Percentiles rank a stretch among this genome's conserved stretches.
These are phyloP conservation scores for Caryopteris hybrid DNA, from an alignment of 305 asterid genomes.

Conservation along the genomic window DNA sequence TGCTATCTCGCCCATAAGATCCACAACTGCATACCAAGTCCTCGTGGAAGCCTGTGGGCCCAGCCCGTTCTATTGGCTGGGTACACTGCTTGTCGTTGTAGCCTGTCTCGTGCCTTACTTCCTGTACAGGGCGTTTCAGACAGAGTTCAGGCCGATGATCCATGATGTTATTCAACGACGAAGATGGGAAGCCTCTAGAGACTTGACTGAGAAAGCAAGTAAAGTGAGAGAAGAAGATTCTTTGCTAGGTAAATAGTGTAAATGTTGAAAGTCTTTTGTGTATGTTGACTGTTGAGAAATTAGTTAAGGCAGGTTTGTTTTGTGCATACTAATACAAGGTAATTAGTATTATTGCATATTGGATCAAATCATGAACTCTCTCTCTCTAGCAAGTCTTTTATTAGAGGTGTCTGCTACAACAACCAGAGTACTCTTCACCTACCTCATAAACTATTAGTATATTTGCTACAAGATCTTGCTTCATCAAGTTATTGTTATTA, in stretches of 20 bases:
- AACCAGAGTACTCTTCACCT: background rate
- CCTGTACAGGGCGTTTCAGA: slow-evolving; percentile 61
- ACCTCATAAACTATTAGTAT: background rate
- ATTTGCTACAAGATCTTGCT: background rate
- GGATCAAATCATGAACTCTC: background rate
- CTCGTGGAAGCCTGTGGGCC: slow-evolving; percentile 85
- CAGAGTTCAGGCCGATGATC: slow-evolving; percentile 66
- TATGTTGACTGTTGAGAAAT: background rate
- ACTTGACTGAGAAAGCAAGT: slow-evolving; percentile 6
- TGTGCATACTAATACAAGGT: slow-evolving; percentile 19
- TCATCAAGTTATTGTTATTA: no score
- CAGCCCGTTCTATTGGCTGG: slow-evolving; percentile 75
- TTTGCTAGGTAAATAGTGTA: slow-evolving; percentile 32
- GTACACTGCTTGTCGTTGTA: slow-evolving; percentile 53
- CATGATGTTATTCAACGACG: slow-evolving; percentile 61
- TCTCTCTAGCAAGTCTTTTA: background rate
- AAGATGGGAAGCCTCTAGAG: slow-evolving; percentile 25
- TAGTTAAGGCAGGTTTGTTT: background rate
- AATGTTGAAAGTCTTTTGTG: background rate
- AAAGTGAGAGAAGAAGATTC: slow-evolving; percentile 34
- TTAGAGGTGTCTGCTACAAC: background rate
- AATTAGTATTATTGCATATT: background rate
- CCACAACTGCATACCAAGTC: slow-evolving; percentile 68
- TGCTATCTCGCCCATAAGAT: slow-evolving; percentile 43
- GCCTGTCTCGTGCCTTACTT: slow-evolving; percentile 63